phyloP scores from a whole-genome alignment of 805 yeast species.

The Ogataea populi-albae region DNA sequence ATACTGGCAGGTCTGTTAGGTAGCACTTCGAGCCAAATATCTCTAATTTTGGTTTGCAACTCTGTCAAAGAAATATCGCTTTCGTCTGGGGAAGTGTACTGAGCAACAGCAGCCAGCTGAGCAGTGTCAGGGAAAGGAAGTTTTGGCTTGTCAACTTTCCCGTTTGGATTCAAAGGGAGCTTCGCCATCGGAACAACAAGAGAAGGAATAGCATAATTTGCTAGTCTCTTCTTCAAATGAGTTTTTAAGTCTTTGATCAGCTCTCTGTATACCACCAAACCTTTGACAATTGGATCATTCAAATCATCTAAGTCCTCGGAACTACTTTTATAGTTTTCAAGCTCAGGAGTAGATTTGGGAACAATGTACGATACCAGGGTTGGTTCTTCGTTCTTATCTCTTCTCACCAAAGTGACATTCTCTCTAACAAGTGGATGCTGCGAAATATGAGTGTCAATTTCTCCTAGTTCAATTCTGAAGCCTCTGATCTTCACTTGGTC shows the following conservation, averaged over 20 bases:
- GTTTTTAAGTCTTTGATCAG: constrained; percentile 77
- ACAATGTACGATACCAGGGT: constrained; percentile 88
- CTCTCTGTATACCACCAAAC: constrained; percentile 71
- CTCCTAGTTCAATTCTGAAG: constrained; percentile 96
- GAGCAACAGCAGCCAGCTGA: constrained; percentile 75
- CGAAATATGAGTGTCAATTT: constrained; percentile 94
- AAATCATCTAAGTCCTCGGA: constrained; percentile 44
- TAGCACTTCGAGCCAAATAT: constrained; percentile 80
- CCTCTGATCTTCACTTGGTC: constrained; percentile 99
- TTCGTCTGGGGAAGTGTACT: constrained; percentile 41
- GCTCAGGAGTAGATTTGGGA: constrained; percentile 54
- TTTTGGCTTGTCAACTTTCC: constrained; percentile 96
- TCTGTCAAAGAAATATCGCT: constrained; percentile 56
- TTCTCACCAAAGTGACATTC: constrained; percentile 85
- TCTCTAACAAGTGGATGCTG: constrained; percentile 92
- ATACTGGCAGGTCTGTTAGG: constrained; percentile 83
- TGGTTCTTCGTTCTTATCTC: constrained; percentile 91
- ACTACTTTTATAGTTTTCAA: constrained; percentile 48
- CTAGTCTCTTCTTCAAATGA: constrained; percentile 84
- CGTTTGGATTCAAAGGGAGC: constrained; percentile 95
- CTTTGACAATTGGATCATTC: constrained; percentile 68
- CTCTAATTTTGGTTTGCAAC: constrained; percentile 66
- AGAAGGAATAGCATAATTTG: constrained; percentile 91
- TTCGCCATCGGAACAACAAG: constrained; percentile 82
- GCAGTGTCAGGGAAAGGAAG: constrained; percentile 91